Conservation (phyloP, 331 rosid genomes). For the Prunus yedoensis region DNA sequence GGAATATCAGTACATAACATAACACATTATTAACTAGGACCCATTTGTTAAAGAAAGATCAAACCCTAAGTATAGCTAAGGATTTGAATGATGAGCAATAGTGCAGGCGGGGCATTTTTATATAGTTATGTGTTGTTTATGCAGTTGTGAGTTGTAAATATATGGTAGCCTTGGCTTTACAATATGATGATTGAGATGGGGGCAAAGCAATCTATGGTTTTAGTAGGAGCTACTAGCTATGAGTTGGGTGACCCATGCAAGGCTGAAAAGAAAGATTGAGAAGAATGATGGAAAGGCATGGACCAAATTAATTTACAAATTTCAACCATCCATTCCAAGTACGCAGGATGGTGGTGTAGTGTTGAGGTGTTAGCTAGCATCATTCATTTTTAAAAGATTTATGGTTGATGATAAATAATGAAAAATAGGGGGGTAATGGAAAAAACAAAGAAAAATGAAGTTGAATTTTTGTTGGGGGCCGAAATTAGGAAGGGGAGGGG, state of each 20-base stretch:
- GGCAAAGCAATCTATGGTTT: constrained; percentile 49
- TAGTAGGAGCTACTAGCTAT: not conserved
- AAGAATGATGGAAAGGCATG: constrained; percentile 11
- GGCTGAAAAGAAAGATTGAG: constrained; percentile 10
- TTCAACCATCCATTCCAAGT: not conserved
- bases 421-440: too few relatives aligned
- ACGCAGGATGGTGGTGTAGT: constrained; percentile 4
- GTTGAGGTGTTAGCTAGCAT: not conserved
- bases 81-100: constrained; percentile 6
- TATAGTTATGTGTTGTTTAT: not conserved
- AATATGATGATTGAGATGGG: constrained; percentile 36
- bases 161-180: constrained; percentile 17
- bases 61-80: not conserved
- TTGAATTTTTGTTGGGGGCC: too few relatives aligned
- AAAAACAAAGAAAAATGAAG: too few relatives aligned
- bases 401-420: not conserved
- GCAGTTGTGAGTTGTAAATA: constrained; percentile 19
- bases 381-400: not conserved
- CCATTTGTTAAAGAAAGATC: not conserved
- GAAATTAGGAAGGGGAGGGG: too few relatives aligned
- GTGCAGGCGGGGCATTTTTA: constrained; percentile 12
- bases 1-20: not conserved
- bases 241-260: constrained; percentile 28
- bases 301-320: not conserved
- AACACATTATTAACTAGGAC: not conserved